Evolutionary conservation across 306 rosid species (phyloP), one percentile per base, ranked within the genome.

Genomic region (Sechiopsis laciniata): DNA sequence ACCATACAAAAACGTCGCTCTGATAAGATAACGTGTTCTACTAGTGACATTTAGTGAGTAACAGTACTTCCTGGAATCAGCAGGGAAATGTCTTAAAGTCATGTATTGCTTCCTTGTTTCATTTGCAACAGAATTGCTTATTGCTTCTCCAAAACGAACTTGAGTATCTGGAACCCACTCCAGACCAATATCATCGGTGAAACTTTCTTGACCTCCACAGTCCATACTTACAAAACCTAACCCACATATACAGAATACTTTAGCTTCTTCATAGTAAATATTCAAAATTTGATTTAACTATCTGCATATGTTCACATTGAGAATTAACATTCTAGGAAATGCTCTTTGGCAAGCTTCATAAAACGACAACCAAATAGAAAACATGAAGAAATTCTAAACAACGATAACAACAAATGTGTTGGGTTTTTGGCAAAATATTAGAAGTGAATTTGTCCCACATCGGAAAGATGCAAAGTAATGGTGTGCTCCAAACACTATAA

Each of bases 1-100:
- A 20, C 99, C 99, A 37, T 94, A 94, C 86, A 94, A 82, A 86
- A 94, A 94, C 37, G 99, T 80, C 22, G 90, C 89, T 82, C 99
- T 83, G 61, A 94, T 64, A 10, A 94, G 88, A 83, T 91, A 94
- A 79, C 99, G 83, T 55, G 97, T 91, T 83, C 99, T 89, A 76
- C 91, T 87, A 32, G 83, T 82, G 73, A 91, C 92, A 83, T 85
- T 82, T 63, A 94, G 82, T 0, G 83, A 48, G 84, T 94, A 94
- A 83, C 99, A 94, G 79, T 94, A 94, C 82, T 94, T 91, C 85
- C 92, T 84, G 14, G 85, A 78, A 89, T 94, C 97, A 5, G 96
- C 96, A 46, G 96, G 99, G 55, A 94, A 94, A 70, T 89, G 85
- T 48, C 99, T 70, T 15, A 94, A 81, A 0, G 96, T 81, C 32